A percentile compares a stretch with the other conserved stretches of the same genome.
These are phyloP conservation scores for Phlyctochytrium arcticum DNA, from an alignment of 192 early-diverging fungal species.

Conservation along the genomic window DNA sequence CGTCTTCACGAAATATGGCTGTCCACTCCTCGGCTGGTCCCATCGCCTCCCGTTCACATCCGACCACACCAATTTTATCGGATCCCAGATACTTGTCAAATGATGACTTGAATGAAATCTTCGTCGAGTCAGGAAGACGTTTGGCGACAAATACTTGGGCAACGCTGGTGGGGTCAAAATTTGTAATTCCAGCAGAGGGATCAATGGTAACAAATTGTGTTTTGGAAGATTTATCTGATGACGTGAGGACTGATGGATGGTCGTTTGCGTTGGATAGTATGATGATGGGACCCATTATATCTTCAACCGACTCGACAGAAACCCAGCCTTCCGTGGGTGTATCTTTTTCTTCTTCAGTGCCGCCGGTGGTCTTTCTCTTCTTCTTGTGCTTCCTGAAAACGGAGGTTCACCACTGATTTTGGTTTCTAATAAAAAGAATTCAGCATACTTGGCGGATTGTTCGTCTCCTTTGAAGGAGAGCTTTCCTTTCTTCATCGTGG, in stretches of 20 bases:
- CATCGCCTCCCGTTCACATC: conserved; percentile 67
- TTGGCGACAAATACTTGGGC: conserved; percentile 67
- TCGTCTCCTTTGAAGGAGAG: conserved; percentile 63
- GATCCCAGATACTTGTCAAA: conserved; percentile 64
- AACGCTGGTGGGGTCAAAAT: conserved; percentile 47
- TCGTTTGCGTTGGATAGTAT: conserved; percentile 60
- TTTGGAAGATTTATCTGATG: conserved; percentile 25
- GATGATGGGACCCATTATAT: conserved; percentile 67
- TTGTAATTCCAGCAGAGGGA: conserved; percentile 13
- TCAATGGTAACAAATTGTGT: conserved; percentile 41
- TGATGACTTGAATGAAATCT: conserved; percentile 56
- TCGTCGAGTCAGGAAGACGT: conserved; percentile 51
- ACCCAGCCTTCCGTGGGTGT: conserved; percentile 56
- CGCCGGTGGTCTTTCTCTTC: conserved; percentile 10
- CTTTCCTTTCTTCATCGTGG: conserved; percentile 33
- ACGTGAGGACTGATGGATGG: conserved; percentile 49
- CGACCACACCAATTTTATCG: conserved; percentile 79
- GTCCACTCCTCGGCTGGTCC: conserved; percentile 79
- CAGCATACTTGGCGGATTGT: conserved; percentile 41
- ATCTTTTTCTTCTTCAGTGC: neutral
- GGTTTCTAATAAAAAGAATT: neutral
- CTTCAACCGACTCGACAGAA: conserved; percentile 48
- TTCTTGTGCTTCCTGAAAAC: conserved; percentile 10
- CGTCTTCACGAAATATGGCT: conserved; percentile 62
- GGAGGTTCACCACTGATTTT: too few relatives aligned